Evolutionary conservation across 495 filamentous ascomycete genomes (phyloP).

Genomic region (Trichoderma asperelloides): DNA sequence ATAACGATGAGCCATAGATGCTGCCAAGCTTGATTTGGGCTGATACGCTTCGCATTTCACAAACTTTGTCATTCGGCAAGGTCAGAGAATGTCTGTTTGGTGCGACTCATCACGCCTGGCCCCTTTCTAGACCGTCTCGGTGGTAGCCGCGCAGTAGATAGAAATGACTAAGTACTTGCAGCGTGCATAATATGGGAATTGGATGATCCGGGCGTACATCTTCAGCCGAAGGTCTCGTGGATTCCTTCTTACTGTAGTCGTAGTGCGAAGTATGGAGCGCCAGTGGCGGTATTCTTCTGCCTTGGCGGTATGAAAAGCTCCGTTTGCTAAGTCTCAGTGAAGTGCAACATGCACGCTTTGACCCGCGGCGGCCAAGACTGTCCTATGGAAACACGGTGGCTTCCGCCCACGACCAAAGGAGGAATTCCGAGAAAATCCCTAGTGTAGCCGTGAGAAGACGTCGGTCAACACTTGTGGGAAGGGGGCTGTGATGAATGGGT

Average conservation of each 20-base stretch:
- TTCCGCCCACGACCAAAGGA: background rate
- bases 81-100: background rate
- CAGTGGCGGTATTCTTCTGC: background rate
- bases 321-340: background rate
- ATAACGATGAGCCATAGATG: too few species aligned
- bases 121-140: constrained; percentile 1
- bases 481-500: background rate
- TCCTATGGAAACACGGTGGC: background rate
- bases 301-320: background rate
- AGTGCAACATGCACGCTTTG: background rate
- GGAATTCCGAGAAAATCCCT: background rate
- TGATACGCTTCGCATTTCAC: background rate
- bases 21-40: too few species aligned
- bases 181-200: background rate
- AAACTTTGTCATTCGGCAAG: background rate
- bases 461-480: background rate
- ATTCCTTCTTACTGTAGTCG: background rate
- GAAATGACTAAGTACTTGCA: background rate
- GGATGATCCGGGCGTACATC: background rate
- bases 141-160: too few species aligned
- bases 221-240: background rate
- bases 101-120: background rate
- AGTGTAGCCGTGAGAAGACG: background rate
- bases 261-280: background rate
- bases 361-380: background rate